Conservation (phyloP, 2,329 filamentous ascomycete species). For the Trichoderma oligosporum region DNA sequence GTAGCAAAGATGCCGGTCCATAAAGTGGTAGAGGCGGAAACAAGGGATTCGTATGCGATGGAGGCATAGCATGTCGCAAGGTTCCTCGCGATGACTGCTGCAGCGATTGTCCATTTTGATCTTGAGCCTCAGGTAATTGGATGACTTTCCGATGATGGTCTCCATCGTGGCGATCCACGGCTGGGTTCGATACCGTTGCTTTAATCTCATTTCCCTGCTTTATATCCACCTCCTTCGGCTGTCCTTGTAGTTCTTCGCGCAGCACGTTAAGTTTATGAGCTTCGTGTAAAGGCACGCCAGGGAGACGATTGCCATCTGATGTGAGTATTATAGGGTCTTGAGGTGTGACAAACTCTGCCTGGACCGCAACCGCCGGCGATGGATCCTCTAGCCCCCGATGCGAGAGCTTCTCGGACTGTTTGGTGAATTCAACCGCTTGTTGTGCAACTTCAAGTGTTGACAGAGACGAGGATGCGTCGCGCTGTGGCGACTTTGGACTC, state of each 20-base stretch:
- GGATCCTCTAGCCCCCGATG: conserved; percentile 33
- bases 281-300: conserved; percentile 65
- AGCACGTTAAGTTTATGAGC: conserved; percentile 66
- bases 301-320: conserved; percentile 61
- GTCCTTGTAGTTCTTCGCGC: conserved; percentile 45
- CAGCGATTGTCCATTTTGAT: conserved; percentile 34
- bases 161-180: conserved; percentile 34
- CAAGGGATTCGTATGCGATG: conserved; percentile 69
- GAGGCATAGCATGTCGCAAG: conserved; percentile 51
- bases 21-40: conserved; percentile 84
- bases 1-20: conserved; percentile 65
- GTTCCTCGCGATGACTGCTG: conserved; percentile 46
- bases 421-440: conserved; percentile 53
- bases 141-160: conserved; percentile 27
- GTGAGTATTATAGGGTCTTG: conserved; percentile 70
- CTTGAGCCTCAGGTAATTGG: conserved; percentile 25
- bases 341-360: conserved; percentile 63
- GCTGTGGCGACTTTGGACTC: neutral
- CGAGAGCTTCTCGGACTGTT: conserved; percentile 58
- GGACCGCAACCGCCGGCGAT: conserved; percentile 48
- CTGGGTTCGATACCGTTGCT: conserved; percentile 26
- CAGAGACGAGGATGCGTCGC: neutral
- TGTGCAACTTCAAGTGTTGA: conserved; percentile 32
- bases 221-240: conserved; percentile 28
- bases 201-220: conserved; percentile 27